Percentiles rank a stretch among this genome's conserved stretches.
Evolutionary conservation across 2,329 filamentous ascomycete genomes (phyloP).

Genomic region (Paracamarosporium sp.): DNA sequence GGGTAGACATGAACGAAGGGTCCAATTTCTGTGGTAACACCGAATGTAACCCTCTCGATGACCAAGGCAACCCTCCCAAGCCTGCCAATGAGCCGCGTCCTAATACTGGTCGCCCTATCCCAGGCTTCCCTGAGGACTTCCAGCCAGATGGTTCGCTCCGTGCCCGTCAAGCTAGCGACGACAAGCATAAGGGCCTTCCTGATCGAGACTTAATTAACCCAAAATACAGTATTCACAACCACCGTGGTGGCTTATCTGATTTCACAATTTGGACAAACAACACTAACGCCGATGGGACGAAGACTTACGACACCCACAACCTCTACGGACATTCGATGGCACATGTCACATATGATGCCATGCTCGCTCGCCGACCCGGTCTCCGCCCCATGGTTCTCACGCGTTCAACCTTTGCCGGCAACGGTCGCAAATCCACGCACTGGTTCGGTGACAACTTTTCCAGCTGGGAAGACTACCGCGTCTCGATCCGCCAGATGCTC

Average conservation of each 20-base stretch:
- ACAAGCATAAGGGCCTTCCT: constrained; percentile 64
- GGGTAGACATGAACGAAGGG: constrained; percentile 56
- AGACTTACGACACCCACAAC: constrained; percentile 79
- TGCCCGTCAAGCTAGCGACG: constrained; percentile 30
- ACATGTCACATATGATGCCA: constrained; percentile 66
- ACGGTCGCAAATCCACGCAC: constrained; percentile 66
- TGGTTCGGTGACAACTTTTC: constrained; percentile 66
- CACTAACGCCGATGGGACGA: constrained; percentile 70
- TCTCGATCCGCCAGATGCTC: constrained; percentile 51
- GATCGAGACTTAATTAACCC: constrained; percentile 69
- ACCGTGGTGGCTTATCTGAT: constrained; percentile 54
- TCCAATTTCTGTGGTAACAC: constrained; percentile 50
- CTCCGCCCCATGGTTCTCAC: constrained; percentile 76
- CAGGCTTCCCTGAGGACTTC: constrained; percentile 72
- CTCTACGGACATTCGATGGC: constrained; percentile 81
- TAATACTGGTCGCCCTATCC: constrained; percentile 67
- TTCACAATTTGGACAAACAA: constrained; percentile 69
- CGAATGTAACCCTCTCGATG: constrained; percentile 49
- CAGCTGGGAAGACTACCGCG: constrained; percentile 53
- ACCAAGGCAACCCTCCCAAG: constrained; percentile 60
- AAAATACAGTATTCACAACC: constrained; percentile 70
- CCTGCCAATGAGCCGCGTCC: constrained; percentile 61
- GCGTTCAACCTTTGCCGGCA: constrained; percentile 76
- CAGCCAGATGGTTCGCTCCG: constrained; percentile 57
- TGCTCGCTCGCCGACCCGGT: constrained; percentile 69